Percentiles rank a stretch among this genome's conserved stretches.
phyloP scores from a whole-genome alignment of 139 green algal genomes.

The Coelastrella sp. region DNA sequence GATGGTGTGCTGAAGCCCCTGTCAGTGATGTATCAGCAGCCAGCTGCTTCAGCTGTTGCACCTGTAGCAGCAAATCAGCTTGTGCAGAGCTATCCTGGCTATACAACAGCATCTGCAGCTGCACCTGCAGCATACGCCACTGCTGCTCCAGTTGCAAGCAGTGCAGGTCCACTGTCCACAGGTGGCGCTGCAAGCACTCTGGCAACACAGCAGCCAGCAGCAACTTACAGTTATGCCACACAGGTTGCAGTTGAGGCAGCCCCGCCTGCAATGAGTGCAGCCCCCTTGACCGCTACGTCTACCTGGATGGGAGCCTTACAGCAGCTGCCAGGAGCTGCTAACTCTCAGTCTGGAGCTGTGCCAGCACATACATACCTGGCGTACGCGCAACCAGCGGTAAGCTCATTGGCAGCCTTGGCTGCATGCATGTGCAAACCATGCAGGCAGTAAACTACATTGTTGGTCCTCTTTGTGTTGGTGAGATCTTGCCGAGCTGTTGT shows the following conservation, averaged over 20 bases:
- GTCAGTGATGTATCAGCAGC: slow-evolving; percentile 32
- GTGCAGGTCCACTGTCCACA: slow-evolving; percentile 9
- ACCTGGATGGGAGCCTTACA: slow-evolving; percentile 29
- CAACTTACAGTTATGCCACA: slow-evolving; percentile 6
- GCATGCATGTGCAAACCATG: not conserved
- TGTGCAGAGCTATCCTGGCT: not conserved
- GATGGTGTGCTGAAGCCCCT: slow-evolving; percentile 43
- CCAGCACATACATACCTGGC: not conserved
- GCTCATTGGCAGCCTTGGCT: not conserved
- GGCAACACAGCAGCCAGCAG: slow-evolving; percentile 18
- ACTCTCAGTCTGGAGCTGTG: not conserved
- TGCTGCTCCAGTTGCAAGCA: not conserved
- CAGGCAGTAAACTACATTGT: not conserved
- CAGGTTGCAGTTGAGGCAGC: not conserved
- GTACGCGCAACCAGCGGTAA: slow-evolving; percentile 21
- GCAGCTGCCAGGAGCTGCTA: not conserved
- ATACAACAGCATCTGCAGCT: not conserved
- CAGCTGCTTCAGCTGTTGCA: not conserved
- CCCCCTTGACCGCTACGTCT: not conserved
- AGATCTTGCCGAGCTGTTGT: no score
- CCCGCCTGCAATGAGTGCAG: not conserved
- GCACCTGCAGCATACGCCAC: not conserved
- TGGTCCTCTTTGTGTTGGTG: not conserved
- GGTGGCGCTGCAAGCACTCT: not conserved
- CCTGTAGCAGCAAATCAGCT: not conserved